phyloP scores from a whole-genome alignment of 495 filamentous ascomycete genomes.

The Aspergillus homomorphus region DNA sequence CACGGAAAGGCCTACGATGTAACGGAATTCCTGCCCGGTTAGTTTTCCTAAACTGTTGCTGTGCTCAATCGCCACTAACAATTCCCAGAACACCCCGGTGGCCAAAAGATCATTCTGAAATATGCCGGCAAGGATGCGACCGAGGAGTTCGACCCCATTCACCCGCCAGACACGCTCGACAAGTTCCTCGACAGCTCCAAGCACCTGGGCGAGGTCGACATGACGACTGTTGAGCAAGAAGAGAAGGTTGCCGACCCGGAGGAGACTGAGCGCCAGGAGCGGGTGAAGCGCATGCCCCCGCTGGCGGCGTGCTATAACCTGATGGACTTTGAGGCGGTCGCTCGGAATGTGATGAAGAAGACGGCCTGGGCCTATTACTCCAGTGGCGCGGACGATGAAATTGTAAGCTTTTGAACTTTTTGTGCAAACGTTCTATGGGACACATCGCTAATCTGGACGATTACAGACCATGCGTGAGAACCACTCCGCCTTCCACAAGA shows the following conservation, averaged over 20 bases:
- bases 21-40: constrained; percentile 77
- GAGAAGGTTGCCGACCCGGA: constrained; percentile 69
- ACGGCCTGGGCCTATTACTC: constrained; percentile 97
- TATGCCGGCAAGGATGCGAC: constrained; percentile 85
- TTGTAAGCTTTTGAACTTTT: constrained; percentile 53
- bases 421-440: background rate
- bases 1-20: constrained; percentile 92
- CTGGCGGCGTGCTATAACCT: constrained; percentile 92
- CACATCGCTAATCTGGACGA: background rate
- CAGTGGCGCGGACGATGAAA: constrained; percentile 93
- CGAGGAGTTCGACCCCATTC: constrained; percentile 87
- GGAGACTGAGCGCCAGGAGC: constrained; percentile 70
- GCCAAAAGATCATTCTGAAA: constrained; percentile 77
- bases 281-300: constrained; percentile 73
- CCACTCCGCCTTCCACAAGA: constrained; percentile 91
- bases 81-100: constrained; percentile 72
- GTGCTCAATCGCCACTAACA: constrained; percentile 3
- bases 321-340: constrained; percentile 92
- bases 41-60: background rate
- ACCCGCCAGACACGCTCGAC: constrained; percentile 76
- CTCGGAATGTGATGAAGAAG: constrained; percentile 85
- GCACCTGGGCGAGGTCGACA: constrained; percentile 88
- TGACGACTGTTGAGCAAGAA: constrained; percentile 75
- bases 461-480: constrained; percentile 93
- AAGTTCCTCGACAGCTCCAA: constrained; percentile 80